A percentile compares a stretch with the other conserved stretches of the same genome.
phyloP scores from a whole-genome alignment of 768 basidiomycete genomes.

The Termitomyces sp. region DNA sequence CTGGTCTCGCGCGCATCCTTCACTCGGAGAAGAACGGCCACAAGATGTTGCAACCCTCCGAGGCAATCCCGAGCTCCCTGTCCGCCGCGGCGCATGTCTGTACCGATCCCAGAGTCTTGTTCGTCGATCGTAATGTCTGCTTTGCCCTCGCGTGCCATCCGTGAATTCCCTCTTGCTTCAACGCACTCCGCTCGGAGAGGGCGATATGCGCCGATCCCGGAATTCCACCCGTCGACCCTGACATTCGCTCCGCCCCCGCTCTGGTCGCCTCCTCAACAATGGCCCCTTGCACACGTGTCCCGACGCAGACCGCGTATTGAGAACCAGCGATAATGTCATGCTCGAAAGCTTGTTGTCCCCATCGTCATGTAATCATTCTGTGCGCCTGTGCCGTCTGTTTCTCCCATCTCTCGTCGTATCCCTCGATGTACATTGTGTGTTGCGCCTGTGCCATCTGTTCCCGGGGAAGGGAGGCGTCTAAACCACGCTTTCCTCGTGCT shows the following conservation, averaged over 20 bases:
- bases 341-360: neutral
- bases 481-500: slow-evolving; percentile 6
- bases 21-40: neutral
- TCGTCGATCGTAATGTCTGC: no score
- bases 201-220: no score
- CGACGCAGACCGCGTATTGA: neutral
- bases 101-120: no score
- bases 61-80: neutral
- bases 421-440: neutral
- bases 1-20: neutral
- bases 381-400: neutral
- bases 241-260: neutral
- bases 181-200: no score
- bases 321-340: neutral
- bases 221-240: no score
- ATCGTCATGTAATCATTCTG: neutral
- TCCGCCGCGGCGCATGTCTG: neutral
- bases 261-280: neutral
- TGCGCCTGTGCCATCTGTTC: slow-evolving; percentile 1
- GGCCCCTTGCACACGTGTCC: no score
- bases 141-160: neutral
- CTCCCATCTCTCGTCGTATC: neutral
- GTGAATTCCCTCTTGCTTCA: neutral
- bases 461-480: neutral
- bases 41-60: neutral